These are phyloP conservation scores for Spinellus fusiger DNA, from an alignment of 192 early-diverging fungal genomes.

Conservation along the genomic window DNA sequence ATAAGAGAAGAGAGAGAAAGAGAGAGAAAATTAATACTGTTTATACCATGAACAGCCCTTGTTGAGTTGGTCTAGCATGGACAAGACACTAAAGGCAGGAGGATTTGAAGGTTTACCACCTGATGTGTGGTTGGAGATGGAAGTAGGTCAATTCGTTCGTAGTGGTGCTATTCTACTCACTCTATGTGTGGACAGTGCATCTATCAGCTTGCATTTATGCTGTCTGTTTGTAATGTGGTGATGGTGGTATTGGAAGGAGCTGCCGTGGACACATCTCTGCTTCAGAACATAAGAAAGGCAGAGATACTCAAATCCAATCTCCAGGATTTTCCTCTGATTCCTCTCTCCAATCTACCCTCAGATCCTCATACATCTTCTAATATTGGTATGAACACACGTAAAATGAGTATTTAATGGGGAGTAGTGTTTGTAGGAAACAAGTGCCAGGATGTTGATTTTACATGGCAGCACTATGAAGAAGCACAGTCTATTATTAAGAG, in stretches of 20 bases:
- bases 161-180: not conserved
- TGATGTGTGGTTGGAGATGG: conserved; percentile 39
- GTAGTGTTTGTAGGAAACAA: conserved; percentile 36
- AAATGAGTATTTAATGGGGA: not conserved
- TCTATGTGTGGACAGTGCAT: conserved; percentile 32
- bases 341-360: not conserved
- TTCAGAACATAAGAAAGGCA: conserved; percentile 23
- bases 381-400: not conserved
- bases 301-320: conserved; percentile 29
- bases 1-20: not conserved
- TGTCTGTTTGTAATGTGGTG: conserved; percentile 61
- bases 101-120: conserved; percentile 31
- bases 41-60: conserved; percentile 34
- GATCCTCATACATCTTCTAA: conserved; percentile 3
- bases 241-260: conserved; percentile 46
- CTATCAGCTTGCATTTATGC: conserved; percentile 47
- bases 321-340: conserved; percentile 27
- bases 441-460: conserved; percentile 18
- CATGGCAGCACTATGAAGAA: conserved; percentile 11
- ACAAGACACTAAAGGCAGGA: conserved; percentile 33
- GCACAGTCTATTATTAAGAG: conserved; percentile 6
- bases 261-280: conserved; percentile 22
- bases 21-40: not conserved
- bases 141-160: conserved; percentile 7
- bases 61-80: conserved; percentile 37